phyloP scores from a whole-genome alignment of 2,329 filamentous ascomycete species.

The Fusarium solani-melongenae region DNA sequence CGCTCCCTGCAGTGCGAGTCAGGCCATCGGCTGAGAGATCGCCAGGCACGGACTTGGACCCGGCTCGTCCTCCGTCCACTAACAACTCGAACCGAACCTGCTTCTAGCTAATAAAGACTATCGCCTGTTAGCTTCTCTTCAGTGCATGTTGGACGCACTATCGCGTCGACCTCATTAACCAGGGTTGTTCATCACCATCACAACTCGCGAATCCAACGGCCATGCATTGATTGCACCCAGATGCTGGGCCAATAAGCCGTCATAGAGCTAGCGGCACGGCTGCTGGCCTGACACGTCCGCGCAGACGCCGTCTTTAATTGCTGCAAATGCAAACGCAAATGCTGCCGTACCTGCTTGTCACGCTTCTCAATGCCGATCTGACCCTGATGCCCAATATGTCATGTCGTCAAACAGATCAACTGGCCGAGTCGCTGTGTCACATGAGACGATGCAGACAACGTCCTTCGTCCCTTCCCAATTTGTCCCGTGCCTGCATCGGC shows the following conservation, averaged over 20 bases:
- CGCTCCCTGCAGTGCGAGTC: slow-evolving; percentile 30
- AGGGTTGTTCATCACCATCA: neutral
- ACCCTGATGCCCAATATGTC: neutral
- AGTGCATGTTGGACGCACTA: neutral
- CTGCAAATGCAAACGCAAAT: neutral
- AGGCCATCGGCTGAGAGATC: slow-evolving; percentile 37
- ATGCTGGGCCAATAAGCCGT: neutral
- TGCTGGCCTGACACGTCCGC: neutral
- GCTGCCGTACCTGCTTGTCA: neutral
- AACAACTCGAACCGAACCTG: slow-evolving; percentile 20
- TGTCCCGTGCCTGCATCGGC: neutral
- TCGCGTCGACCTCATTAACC: neutral
- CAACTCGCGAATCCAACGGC: neutral
- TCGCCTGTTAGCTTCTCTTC: slow-evolving; percentile 17
- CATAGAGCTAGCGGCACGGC: neutral
- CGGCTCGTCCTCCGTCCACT: slow-evolving; percentile 19
- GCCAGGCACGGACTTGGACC: slow-evolving; percentile 41
- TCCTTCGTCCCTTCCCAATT: slow-evolving; percentile 8
- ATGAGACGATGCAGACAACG: neutral
- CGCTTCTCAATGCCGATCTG: neutral
- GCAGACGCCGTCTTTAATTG: neutral
- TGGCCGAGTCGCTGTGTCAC: slow-evolving; percentile 1
- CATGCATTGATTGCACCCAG: neutral
- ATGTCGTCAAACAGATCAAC: neutral
- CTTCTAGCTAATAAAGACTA: slow-evolving; percentile 31